A percentile compares a stretch with the other conserved stretches of the same genome.
These are phyloP conservation scores for Hibiscus syriacus DNA, from an alignment of 345 rosid genomes.

Conservation along the genomic window DNA sequence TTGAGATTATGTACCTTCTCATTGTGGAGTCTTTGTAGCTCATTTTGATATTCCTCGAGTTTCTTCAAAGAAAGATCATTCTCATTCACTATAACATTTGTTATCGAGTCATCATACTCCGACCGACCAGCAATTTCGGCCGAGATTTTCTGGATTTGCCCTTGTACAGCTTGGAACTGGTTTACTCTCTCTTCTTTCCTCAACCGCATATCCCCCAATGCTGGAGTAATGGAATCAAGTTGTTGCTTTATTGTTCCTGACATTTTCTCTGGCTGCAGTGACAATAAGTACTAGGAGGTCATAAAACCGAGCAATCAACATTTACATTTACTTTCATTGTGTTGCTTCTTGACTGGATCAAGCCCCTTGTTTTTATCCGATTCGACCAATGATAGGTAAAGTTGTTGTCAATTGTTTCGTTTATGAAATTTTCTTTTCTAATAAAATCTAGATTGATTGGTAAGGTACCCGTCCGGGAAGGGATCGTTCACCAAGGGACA, in stretches of 20 bases:
- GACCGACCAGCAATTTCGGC: slow-evolving; percentile 84
- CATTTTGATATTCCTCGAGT: slow-evolving; percentile 81
- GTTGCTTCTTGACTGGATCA: not conserved
- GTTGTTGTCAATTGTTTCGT: not conserved
- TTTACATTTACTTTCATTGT: not conserved
- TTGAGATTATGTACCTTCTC: slow-evolving; percentile 57
- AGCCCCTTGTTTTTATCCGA: not conserved
- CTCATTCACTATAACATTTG: slow-evolving; percentile 57
- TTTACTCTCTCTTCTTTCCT: slow-evolving; percentile 84
- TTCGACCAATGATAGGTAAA: not conserved
- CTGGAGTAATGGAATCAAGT: slow-evolving; percentile 86
- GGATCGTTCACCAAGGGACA: slow-evolving; percentile 92
- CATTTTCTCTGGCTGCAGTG: slow-evolving; percentile 79
- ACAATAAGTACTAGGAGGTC: slow-evolving; percentile 1
- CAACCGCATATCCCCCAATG: slow-evolving; percentile 73
- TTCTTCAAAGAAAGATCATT: slow-evolving; percentile 85
- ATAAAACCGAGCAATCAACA: not conserved
- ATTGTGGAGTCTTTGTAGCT: slow-evolving; percentile 69
- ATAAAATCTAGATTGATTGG: slow-evolving; percentile 7
- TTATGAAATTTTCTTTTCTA: not conserved
- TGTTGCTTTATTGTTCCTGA: slow-evolving; percentile 81
- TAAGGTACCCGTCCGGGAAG: slow-evolving; percentile 83
- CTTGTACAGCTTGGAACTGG: slow-evolving; percentile 66
- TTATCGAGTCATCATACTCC: slow-evolving; percentile 53
- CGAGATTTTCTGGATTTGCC: slow-evolving; percentile 73